Percentiles rank a stretch among this genome's conserved stretches.
phyloP scores from a whole-genome alignment of 1,284 basidiomycete genomes.

The Marasmius tenuissimus region DNA sequence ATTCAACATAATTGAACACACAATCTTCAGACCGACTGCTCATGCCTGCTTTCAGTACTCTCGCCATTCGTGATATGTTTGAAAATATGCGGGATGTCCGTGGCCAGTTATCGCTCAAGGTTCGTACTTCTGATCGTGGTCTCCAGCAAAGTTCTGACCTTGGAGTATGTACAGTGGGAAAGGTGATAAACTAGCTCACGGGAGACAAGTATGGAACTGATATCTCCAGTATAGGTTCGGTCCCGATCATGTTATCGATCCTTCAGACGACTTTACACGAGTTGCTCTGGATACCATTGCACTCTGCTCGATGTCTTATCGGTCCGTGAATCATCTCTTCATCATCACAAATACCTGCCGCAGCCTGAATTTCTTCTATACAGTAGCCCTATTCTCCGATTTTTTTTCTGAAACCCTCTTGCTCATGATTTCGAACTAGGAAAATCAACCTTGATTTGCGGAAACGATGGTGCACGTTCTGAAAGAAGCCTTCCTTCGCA shows the following conservation, averaged over 20 bases:
- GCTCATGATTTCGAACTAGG: constrained; percentile 20
- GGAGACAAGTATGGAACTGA: constrained; percentile 38
- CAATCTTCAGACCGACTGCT: constrained; percentile 43
- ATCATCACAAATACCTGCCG: too few species aligned
- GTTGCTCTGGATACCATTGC: constrained; percentile 49
- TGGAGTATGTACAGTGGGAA: constrained; percentile 6
- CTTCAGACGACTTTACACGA: constrained; percentile 47
- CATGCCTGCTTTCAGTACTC: constrained; percentile 51
- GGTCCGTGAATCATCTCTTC: too few species aligned
- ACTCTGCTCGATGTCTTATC: constrained; percentile 44
- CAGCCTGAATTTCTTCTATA: constrained; percentile 42
- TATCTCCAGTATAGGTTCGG: constrained; percentile 35
- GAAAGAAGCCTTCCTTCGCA: constrained; percentile 34
- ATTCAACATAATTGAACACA: background rate
- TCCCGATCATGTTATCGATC: constrained; percentile 39
- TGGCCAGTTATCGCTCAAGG: constrained; percentile 45
- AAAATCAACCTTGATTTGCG: constrained; percentile 41
- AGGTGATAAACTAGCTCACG: constrained; percentile 5
- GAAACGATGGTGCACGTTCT: constrained; percentile 44
- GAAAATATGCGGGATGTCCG: constrained; percentile 50
- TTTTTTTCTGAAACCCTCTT: background rate
- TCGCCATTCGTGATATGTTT: constrained; percentile 48
- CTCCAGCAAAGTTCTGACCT: background rate
- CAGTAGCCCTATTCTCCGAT: constrained; percentile 16
- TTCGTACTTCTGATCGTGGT: background rate